Percentiles rank a stretch among this genome's conserved stretches.
phyloP scores from a whole-genome alignment of 352 stramenopile genomes.

The Peronospora belbahrii region DNA sequence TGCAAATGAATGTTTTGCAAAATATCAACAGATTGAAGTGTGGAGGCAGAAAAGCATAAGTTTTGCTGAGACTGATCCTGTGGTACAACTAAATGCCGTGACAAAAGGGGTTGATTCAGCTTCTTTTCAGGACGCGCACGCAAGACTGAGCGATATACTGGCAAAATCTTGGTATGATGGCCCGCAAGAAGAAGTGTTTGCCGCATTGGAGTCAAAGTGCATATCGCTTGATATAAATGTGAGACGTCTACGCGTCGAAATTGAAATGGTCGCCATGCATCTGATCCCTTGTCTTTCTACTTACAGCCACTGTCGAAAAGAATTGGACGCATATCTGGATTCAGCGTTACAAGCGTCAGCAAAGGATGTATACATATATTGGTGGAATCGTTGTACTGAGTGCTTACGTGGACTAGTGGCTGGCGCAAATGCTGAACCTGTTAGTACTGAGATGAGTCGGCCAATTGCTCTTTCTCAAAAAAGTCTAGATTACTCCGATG shows the following conservation, averaged over 20 bases:
- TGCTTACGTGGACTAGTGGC: constrained; percentile 7
- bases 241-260: constrained; percentile 13
- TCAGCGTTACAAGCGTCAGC: constrained; percentile 9
- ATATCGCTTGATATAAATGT: constrained; percentile 29
- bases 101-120: constrained; percentile 5
- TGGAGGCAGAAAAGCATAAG: constrained; percentile 27
- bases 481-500: constrained; percentile 16
- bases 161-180: constrained; percentile 5
- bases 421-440: constrained; percentile 1
- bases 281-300: constrained; percentile 34
- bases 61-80: constrained; percentile 16
- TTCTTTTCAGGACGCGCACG: constrained; percentile 23
- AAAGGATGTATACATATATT: constrained; percentile 44
- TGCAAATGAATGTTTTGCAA: constrained; percentile 36
- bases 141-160: constrained; percentile 8
- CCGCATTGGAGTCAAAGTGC: constrained; percentile 24
- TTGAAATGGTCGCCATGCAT: constrained; percentile 21
- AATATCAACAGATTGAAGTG: constrained; percentile 40
- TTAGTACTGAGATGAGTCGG: background rate
- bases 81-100: constrained; percentile 5
- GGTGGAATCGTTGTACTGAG: constrained; percentile 30
- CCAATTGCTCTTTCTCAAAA: constrained; percentile 9
- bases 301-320: constrained; percentile 30
- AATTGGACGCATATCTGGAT: constrained; percentile 33
- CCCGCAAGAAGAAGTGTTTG: constrained; percentile 16